Evolutionary conservation across 1,139 yeast genomes (phyloP), one percentile per base, ranked within the genome.

Genomic region (Kodamaea sp.): DNA sequence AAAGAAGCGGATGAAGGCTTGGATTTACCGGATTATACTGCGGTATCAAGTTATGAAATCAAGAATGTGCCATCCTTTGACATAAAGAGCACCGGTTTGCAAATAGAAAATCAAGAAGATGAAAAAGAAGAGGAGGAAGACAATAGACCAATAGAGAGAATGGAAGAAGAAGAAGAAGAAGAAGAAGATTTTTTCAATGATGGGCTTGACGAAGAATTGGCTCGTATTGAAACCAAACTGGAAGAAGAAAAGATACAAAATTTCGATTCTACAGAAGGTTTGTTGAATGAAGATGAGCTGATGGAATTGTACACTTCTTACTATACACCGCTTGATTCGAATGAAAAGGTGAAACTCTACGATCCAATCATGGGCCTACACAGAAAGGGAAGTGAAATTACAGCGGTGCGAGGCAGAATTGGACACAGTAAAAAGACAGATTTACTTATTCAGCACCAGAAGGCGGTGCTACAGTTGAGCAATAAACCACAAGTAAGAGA

Each of bases 251-350:
- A 43, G 43, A 46, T 31, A 41, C 40, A 27, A 34, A 35, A 3
- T 55, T 57, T 36, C 43, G 40, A 2, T 41, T 15, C 46, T 1
- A 32, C 38, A 5, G 65, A 58, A 8, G 75, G 73, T 0, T 45
- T 65, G 9, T 50, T 70, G 20, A 54, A 49, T 8, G 53, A 60
- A 9, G 57, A 54, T 4, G 56, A 69, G 28, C 50, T 49, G 36
- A 46, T 55, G 36, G 69, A 67, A 29, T 56, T 70, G 4, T 67
- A 66, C 46, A 62, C 71, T n/a, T 50, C 57, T 9, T 64, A 65
- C 43, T 66, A 48, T 41, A 50, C 58, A 1, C 45, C 56, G 2
- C 34, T 59, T 8, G 61, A 56, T 28, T 55, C 60, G 1, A 44
- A 46, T 4, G 55, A 54, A 5, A 38, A 36, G 15, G 36, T 43